Conservation (phyloP, 1,139 yeast species). For the Saccharomyces hybrid region DNA sequence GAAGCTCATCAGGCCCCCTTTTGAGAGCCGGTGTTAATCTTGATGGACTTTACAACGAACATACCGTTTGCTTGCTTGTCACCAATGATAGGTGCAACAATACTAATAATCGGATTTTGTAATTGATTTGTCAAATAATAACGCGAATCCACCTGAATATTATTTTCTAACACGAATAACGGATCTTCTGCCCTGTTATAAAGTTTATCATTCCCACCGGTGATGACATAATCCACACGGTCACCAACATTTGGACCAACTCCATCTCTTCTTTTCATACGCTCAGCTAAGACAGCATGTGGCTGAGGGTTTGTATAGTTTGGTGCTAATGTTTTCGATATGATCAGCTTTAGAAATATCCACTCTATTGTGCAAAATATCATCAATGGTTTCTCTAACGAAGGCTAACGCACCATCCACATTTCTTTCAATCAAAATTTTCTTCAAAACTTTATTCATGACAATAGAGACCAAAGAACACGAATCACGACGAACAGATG, state of each 20-base stretch:
- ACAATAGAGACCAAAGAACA: slow-evolving; percentile 92
- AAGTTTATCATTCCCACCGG: slow-evolving; percentile 79
- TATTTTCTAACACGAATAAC: slow-evolving; percentile 80
- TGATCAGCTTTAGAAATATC: slow-evolving; percentile 91
- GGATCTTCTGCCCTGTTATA: slow-evolving; percentile 98
- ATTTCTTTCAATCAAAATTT: slow-evolving; percentile 79
- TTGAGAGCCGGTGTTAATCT: slow-evolving; percentile 44
- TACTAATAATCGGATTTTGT: slow-evolving; percentile 85
- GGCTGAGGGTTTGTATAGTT: slow-evolving; percentile 96
- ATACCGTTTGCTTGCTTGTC: slow-evolving; percentile 74
- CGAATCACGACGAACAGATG: slow-evolving; percentile 95
- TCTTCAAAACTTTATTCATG: slow-evolving; percentile 81
- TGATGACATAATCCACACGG: slow-evolving; percentile 94
- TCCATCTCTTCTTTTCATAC: slow-evolving; percentile 95
- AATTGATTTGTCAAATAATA: slow-evolving; percentile 91
- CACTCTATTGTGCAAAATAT: slow-evolving; percentile 79
- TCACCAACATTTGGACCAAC: slow-evolving; percentile 96
- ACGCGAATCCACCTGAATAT: slow-evolving; percentile 88
- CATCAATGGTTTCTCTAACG: slow-evolving; percentile 84
- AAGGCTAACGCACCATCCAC: slow-evolving; percentile 80
- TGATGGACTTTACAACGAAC: slow-evolving; percentile 46
- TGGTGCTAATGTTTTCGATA: slow-evolving; percentile 84
- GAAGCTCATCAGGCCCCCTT: slow-evolving; percentile 78
- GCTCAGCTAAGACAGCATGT: slow-evolving; percentile 89
- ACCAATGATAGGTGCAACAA: slow-evolving; percentile 92